A percentile compares a stretch with the other conserved stretches of the same genome.
phyloP scores from a whole-genome alignment of 2,329 filamentous ascomycete genomes.

The Phialemoniopsis sp. region DNA sequence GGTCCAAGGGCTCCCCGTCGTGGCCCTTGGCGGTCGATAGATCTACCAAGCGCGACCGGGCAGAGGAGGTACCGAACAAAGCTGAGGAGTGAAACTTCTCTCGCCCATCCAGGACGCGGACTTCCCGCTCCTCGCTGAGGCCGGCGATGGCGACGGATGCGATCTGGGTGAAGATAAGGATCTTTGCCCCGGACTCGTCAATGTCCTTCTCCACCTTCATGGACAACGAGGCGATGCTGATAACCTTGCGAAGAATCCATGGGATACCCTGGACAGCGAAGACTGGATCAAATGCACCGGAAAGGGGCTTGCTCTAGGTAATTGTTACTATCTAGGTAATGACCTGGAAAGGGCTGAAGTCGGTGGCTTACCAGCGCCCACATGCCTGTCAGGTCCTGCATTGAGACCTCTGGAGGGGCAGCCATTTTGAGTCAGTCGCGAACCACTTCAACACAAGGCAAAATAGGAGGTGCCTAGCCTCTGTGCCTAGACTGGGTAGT shows the following conservation, averaged over 20 bases:
- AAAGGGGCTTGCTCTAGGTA: constrained; percentile 1
- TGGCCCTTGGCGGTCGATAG: constrained; percentile 1
- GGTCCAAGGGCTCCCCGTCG: constrained; percentile 1
- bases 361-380: constrained; percentile 2
- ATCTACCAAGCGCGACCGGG: constrained; percentile 1
- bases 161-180: not conserved
- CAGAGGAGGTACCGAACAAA: constrained; percentile 1
- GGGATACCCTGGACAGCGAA: constrained; percentile 3
- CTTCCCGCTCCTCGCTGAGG: constrained; percentile 2
- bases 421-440: constrained; percentile 1
- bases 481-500: not conserved
- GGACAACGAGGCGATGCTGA: constrained; percentile 1
- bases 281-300: not conserved
- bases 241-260: constrained; percentile 1
- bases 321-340: constrained; percentile 2
- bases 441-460: constrained; percentile 1
- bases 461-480: not conserved
- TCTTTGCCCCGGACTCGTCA: constrained; percentile 2
- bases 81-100: constrained; percentile 1
- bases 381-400: constrained; percentile 1
- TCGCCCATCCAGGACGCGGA: constrained; percentile 1
- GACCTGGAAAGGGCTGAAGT: not conserved
- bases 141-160: constrained; percentile 1
- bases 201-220: not conserved
- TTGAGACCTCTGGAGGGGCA: constrained; percentile 1